Percentiles rank a stretch among this genome's conserved stretches.
Evolutionary conservation across 2,329 filamentous ascomycete genomes (phyloP).

Genomic region (Botrytis porri): DNA sequence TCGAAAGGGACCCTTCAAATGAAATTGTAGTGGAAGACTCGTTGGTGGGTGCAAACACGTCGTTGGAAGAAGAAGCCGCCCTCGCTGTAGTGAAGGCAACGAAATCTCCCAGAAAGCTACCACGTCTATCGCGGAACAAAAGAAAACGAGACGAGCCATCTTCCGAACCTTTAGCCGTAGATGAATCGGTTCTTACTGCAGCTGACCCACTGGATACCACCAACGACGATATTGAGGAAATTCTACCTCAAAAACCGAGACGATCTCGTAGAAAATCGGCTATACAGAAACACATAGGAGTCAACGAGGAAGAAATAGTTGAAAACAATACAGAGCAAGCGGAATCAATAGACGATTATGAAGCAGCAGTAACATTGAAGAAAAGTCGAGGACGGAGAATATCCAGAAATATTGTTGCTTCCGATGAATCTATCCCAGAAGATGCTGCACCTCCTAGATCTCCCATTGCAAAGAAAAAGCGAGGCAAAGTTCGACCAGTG

Average conservation of each 20-base stretch:
- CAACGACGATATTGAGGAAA: background rate
- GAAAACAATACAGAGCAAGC: conserved; percentile 26
- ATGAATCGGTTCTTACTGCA: background rate
- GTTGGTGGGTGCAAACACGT: background rate
- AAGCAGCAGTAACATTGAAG: conserved; percentile 38
- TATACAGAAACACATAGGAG: background rate
- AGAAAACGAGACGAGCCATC: conserved; percentile 26
- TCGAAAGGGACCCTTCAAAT: background rate
- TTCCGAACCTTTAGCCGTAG: background rate
- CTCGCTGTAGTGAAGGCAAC: background rate
- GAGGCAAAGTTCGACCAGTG: conserved; percentile 19
- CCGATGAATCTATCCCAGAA: conserved; percentile 40
- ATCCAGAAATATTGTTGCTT: conserved; percentile 35
- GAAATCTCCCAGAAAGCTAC: background rate
- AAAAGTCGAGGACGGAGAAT: conserved; percentile 42
- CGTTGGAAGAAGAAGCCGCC: background rate
- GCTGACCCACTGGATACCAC: background rate
- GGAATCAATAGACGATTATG: conserved; percentile 38
- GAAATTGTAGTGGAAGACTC: background rate
- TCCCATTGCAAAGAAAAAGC: conserved; percentile 22
- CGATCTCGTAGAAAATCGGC: conserved; percentile 9
- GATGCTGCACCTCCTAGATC: conserved; percentile 30
- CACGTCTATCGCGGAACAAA: conserved; percentile 28
- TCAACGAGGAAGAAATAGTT: background rate
- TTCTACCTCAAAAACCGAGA: background rate